phyloP scores from a whole-genome alignment of 2,329 filamentous ascomycete genomes.

The Metarhizium robertsii region DNA sequence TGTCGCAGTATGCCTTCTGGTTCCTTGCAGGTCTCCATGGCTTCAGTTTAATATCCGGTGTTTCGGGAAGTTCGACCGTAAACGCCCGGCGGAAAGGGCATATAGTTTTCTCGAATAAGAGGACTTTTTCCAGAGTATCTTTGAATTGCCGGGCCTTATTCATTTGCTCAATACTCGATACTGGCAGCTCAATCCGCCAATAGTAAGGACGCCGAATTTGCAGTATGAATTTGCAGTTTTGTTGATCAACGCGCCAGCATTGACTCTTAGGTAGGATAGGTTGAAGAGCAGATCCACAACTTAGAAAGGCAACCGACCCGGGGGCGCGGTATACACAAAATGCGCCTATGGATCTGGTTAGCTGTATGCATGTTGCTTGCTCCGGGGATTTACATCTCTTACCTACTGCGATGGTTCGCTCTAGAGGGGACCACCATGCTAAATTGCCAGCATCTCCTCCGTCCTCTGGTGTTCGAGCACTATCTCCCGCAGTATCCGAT shows the following conservation, averaged over 20 bases:
- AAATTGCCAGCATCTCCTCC: constrained; percentile 47
- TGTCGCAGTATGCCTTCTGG: no score
- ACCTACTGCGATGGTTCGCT: constrained; percentile 75
- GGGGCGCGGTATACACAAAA: no score
- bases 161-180: no score
- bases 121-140: no score
- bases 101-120: no score
- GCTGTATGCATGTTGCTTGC: no score
- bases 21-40: no score
- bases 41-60: no score
- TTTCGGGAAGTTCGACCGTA: no score
- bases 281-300: constrained; percentile 73
- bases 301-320: constrained; percentile 56
- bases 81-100: no score
- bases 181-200: constrained; percentile 75
- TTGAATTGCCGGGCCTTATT: no score
- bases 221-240: constrained; percentile 73
- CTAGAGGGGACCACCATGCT: constrained; percentile 65
- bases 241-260: constrained; percentile 85
- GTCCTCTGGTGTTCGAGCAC: constrained; percentile 15
- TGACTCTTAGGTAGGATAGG: constrained; percentile 85
- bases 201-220: constrained; percentile 76
- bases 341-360: no score
- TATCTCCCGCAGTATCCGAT: constrained; percentile 7
- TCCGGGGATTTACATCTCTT: constrained; percentile 15